Percentiles rank a stretch among this genome's conserved stretches.
phyloP scores from a whole-genome alignment of 202 grass and related monocot genomes.

The Elaeis oleifera region DNA sequence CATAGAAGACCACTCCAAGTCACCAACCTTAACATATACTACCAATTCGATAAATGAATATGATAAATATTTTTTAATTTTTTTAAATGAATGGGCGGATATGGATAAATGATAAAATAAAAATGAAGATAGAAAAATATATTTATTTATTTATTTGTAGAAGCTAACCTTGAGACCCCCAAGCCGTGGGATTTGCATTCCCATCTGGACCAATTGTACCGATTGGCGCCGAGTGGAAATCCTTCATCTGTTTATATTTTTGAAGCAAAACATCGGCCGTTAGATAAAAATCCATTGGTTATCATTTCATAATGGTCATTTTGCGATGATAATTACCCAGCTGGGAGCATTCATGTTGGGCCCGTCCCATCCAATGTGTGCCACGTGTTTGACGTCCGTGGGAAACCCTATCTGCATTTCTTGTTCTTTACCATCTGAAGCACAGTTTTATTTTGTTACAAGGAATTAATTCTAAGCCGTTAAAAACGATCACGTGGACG shows the following conservation, averaged over 20 bases:
- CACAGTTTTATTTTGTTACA: neutral
- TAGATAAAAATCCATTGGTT: neutral
- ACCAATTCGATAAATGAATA: too few relatives aligned
- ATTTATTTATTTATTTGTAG: neutral
- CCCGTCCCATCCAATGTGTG: slow-evolving; percentile 81
- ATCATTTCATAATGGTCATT: neutral
- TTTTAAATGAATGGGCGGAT: too few relatives aligned
- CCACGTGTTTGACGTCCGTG: slow-evolving; percentile 91
- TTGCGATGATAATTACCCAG: slow-evolving; percentile 29
- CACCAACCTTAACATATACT: too few relatives aligned
- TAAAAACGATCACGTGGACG: neutral
- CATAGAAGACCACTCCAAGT: too few relatives aligned
- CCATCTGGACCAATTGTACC: slow-evolving; percentile 28
- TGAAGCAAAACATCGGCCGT: slow-evolving; percentile 3
- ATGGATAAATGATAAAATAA: neutral
- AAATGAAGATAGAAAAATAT: neutral
- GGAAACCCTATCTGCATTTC: slow-evolving; percentile 85
- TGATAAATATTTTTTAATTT: too few relatives aligned
- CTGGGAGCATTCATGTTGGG: slow-evolving; percentile 21
- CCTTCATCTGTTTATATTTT: slow-evolving; percentile 52
- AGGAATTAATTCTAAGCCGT: neutral
- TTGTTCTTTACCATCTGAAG: slow-evolving; percentile 58
- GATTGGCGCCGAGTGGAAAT: slow-evolving; percentile 77
- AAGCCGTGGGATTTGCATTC: slow-evolving; percentile 27
- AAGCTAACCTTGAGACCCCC: slow-evolving; percentile 74